Evolutionary conservation across 805 yeast species (phyloP).

Genomic region (Wickerhamia fluorescens): DNA sequence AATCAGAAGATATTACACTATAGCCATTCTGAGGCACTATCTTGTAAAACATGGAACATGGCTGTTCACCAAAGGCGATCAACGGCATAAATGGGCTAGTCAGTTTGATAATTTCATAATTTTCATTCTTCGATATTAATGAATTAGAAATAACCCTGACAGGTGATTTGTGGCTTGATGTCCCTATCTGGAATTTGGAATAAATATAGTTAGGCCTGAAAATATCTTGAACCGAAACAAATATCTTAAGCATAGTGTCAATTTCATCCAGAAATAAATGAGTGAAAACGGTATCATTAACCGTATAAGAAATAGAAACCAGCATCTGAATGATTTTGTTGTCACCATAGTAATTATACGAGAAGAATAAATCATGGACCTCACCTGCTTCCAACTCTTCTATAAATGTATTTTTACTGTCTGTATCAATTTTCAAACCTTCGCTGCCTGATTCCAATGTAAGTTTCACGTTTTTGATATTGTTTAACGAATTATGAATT

Average conservation of each 20-base stretch:
- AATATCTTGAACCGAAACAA: slow-evolving; percentile 77
- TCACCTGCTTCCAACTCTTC: slow-evolving; percentile 2
- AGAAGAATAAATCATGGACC: slow-evolving; percentile 18
- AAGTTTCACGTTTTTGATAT: slow-evolving; percentile 20
- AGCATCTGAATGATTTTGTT: slow-evolving; percentile 17
- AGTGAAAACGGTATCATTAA: slow-evolving; percentile 12
- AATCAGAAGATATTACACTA: slow-evolving; percentile 20
- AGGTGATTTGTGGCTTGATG: slow-evolving; percentile 46
- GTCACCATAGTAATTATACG: slow-evolving; percentile 25
- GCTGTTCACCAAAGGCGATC: slow-evolving; percentile 64
- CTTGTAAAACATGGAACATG: slow-evolving; percentile 54
- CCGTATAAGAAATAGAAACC: slow-evolving; percentile 14
- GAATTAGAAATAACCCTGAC: slow-evolving; percentile 43
- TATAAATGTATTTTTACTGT: not conserved
- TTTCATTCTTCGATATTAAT: slow-evolving; percentile 22
- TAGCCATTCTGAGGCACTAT: slow-evolving; percentile 24
- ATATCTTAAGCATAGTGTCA: slow-evolving; percentile 51
- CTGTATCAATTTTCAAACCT: slow-evolving; percentile 11
- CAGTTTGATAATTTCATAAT: slow-evolving; percentile 18
- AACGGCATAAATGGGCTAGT: slow-evolving; percentile 14
- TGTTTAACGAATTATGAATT: slow-evolving; percentile 23
- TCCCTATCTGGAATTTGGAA: slow-evolving; percentile 64
- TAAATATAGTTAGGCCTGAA: slow-evolving; percentile 51
- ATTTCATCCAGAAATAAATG: slow-evolving; percentile 26
- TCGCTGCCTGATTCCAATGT: slow-evolving; percentile 9